Evolutionary conservation across 495 filamentous ascomycete species (phyloP), one percentile per base, ranked within the genome.

Genomic region (Neurospora sp.): DNA sequence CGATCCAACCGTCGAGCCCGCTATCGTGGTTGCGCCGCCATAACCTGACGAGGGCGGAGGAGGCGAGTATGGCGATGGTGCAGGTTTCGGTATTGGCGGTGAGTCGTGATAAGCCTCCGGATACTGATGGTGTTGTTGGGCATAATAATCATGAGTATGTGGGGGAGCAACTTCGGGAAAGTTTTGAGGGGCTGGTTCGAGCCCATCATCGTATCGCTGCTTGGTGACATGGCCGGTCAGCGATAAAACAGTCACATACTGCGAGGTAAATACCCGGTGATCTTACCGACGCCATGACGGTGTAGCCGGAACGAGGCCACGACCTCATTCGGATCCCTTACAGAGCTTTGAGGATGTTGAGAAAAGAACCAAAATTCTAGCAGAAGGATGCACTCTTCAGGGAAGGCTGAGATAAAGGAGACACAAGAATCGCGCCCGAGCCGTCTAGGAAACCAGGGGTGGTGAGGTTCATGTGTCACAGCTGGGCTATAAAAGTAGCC

Each of bases 111-210:
- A 53, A n/a, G 31, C n/a, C 10, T 72, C 40, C 20, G 37, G 70
- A 70, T 59, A 53, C n/a, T 37, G 69, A 37, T 68, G 44, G 37
- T 69, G 38, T 70, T 45, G 72, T 12, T 48, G 69, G n/a, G 27
- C 20, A 37, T 76, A 48, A 38, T 76, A 70, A 0, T 68, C 68
- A 12, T 73, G 40, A 2, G 18, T 61, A 5, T 72, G 72, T 65
- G 61, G 69, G 3, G 31, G 78, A 59, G 79, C 74, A 27, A 84
- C 79, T 70, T 85, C 83, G 40, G 83, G 83, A 53, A 73, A 79
- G 75, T 79, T 77, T 39, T 82, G 77, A 72, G 74, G 76, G 41
- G 78, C 79, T n/a, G 82, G 39, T 74, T 85, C 83, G 35, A 81
- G 79, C 40, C 81, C 83, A n/a, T 81, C 75, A 20, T 83, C 77